Evolutionary conservation across 495 filamentous ascomycete species (phyloP), one percentile per base, ranked within the genome.

Genomic region (Xylaria cubensis): DNA sequence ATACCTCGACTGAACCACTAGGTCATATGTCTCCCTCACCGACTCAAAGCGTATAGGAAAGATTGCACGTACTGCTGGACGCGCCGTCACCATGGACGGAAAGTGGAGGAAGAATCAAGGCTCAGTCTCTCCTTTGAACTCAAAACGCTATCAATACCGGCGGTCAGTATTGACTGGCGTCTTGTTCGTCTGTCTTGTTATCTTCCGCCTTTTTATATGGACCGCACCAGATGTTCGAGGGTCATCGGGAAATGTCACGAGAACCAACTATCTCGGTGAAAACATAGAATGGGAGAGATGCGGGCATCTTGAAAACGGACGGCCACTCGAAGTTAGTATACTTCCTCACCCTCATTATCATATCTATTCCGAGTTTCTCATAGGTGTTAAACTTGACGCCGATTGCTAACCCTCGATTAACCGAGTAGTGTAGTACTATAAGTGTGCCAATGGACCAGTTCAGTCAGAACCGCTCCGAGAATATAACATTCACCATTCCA

Each of bases 391-490:
- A 32, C 4, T 32, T 61, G 17, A 59, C 34, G 10, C 32, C 17
- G 19, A 61, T 39, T 10, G 34, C 58, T 61, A 39, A 61, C 34
- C 21, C 8, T 7, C 6, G 34, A 8, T 39, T 39, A 2, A 36
- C 32, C 17, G 42, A 46, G 24, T 34, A 64, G 62, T 64, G 62
- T 15, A 48, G 62, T 48, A 64, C 68, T 32, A 70, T 85, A 26
- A 75, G 82, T 50, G 84, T 85, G 26, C 82, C 83, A 17, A 80
- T 86, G 73, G 82, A 86, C 67, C 83, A 86, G 36, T 85, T 85
- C 78, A 79, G 75, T 70, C 41, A 68, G 2, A 41, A 46, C 56
- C 79, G 80, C 59, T 67, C 73, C 2, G 64, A 67, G 56, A 67
- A 76, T 71, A 81, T 78, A 72, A 75, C 72, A 34, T 85, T 85